phyloP scores from a whole-genome alignment of 306 rosid species.

The Quercus ilex region DNA sequence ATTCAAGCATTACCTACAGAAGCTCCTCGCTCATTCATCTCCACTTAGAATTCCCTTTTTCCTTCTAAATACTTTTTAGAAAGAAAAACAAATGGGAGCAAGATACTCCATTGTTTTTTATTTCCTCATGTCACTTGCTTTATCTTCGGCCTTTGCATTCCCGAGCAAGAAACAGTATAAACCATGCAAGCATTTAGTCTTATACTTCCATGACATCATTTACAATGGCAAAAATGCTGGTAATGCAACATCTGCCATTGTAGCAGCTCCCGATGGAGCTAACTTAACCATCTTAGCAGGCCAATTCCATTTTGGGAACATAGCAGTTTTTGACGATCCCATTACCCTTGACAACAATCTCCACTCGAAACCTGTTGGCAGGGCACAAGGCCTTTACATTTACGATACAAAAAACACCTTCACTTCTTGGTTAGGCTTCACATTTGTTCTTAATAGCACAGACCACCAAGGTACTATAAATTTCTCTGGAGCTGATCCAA shows the following conservation, averaged over 20 bases:
- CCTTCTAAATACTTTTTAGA: background rate
- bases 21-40: too few species aligned
- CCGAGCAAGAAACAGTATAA: conserved; percentile 18
- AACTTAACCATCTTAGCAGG: conserved; percentile 52
- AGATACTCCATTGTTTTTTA: conserved; percentile 16
- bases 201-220: conserved; percentile 64
- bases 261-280: conserved; percentile 60
- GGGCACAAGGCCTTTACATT: conserved; percentile 76
- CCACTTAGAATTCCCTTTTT: too few species aligned
- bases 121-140: conserved; percentile 20
- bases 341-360: conserved; percentile 67
- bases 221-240: conserved; percentile 61
- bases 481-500: conserved; percentile 66
- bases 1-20: too few species aligned
- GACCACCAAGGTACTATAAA: conserved; percentile 49
- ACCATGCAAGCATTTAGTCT: conserved; percentile 59
- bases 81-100: conserved; percentile 25
- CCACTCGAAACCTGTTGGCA: conserved; percentile 64
- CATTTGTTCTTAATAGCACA: conserved; percentile 46
- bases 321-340: conserved; percentile 70
- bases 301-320: conserved; percentile 56
- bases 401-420: conserved; percentile 56
- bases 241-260: conserved; percentile 75
- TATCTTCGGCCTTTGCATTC: conserved; percentile 26
- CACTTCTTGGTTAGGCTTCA: conserved; percentile 68